Evolutionary conservation across 768 basidiomycete genomes (phyloP).

Genomic region (Termitomyces sp.): DNA sequence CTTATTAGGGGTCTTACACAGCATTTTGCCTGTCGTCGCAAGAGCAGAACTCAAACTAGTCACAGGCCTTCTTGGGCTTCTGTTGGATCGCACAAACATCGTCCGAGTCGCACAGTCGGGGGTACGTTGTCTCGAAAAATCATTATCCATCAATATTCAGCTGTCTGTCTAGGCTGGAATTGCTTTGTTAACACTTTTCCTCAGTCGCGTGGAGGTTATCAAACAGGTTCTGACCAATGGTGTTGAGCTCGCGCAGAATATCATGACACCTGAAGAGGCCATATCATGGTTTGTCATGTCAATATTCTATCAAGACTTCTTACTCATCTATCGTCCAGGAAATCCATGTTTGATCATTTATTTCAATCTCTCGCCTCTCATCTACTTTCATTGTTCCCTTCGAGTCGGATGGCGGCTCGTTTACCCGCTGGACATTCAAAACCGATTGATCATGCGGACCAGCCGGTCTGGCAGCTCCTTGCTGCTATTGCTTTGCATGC

Average conservation of each 20-base stretch:
- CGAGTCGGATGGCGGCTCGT: slow-evolving; percentile 59
- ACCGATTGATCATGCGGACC: slow-evolving; percentile 68
- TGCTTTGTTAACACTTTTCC: slow-evolving; percentile 84
- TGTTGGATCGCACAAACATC: slow-evolving; percentile 78
- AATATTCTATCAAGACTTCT: background rate
- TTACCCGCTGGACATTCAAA: slow-evolving; percentile 33
- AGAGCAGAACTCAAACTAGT: slow-evolving; percentile 78
- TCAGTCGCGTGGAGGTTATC: slow-evolving; percentile 91
- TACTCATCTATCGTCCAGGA: slow-evolving; percentile 48
- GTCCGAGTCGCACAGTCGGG: slow-evolving; percentile 72
- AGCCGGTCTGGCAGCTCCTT: slow-evolving; percentile 94
- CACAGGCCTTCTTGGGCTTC: slow-evolving; percentile 79
- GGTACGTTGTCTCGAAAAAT: slow-evolving; percentile 42
- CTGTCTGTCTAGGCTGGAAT: slow-evolving; percentile 70
- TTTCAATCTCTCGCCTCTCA: slow-evolving; percentile 78
- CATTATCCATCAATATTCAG: slow-evolving; percentile 7
- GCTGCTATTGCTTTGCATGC: slow-evolving; percentile 87
- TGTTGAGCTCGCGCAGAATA: slow-evolving; percentile 53
- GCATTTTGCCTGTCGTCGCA: slow-evolving; percentile 79
- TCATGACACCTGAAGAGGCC: slow-evolving; percentile 64
- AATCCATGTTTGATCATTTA: slow-evolving; percentile 82
- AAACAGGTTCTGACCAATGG: slow-evolving; percentile 62
- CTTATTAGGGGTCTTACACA: slow-evolving; percentile 80
- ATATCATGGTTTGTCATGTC: slow-evolving; percentile 57
- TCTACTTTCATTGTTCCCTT: slow-evolving; percentile 84